Percentiles rank a stretch among this genome's conserved stretches.
These are phyloP conservation scores for Arachis hypogaea DNA, from an alignment of 306 rosid genomes.

Conservation along the genomic window DNA sequence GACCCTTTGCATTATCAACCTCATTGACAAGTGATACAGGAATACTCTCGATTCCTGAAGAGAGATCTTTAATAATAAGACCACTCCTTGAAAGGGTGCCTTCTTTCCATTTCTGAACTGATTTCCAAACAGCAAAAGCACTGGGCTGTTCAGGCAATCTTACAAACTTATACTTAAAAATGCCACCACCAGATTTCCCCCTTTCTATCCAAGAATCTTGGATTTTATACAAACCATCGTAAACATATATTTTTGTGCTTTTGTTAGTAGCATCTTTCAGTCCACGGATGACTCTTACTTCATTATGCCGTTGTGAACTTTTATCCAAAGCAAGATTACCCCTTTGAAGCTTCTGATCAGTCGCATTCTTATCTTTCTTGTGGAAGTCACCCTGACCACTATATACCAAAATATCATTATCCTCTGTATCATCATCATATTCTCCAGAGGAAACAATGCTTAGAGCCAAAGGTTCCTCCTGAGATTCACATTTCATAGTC, in stretches of 20 bases:
- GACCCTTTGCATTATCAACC: constrained; percentile 59
- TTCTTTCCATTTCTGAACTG: constrained; percentile 54
- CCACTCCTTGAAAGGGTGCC: constrained; percentile 51
- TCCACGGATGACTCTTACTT: constrained; percentile 69
- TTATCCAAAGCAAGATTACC: constrained; percentile 73
- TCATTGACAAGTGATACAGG: constrained; percentile 73
- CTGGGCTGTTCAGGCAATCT: constrained; percentile 63
- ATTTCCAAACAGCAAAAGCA: constrained; percentile 58
- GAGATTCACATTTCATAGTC: constrained; percentile 43
- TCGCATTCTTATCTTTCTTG: constrained; percentile 52
- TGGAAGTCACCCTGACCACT: constrained; percentile 71
- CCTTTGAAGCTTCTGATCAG: constrained; percentile 76
- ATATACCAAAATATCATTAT: constrained; percentile 58
- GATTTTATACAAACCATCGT: constrained; percentile 69
- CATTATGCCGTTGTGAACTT: constrained; percentile 53
- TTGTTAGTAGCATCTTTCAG: constrained; percentile 44
- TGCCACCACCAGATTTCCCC: constrained; percentile 59
- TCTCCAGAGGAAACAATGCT: constrained; percentile 72
- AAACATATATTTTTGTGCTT: constrained; percentile 59
- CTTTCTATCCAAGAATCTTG: constrained; percentile 62
- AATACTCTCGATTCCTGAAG: constrained; percentile 57
- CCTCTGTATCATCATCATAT: constrained; percentile 58
- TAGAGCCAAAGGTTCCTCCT: constrained; percentile 62
- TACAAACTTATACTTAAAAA: constrained; percentile 68
- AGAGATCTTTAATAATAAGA: constrained; percentile 57